Base-by-base conservation (phyloP, 2,329 filamentous ascomycete species). In the Sporothrix mexicana region DNA sequence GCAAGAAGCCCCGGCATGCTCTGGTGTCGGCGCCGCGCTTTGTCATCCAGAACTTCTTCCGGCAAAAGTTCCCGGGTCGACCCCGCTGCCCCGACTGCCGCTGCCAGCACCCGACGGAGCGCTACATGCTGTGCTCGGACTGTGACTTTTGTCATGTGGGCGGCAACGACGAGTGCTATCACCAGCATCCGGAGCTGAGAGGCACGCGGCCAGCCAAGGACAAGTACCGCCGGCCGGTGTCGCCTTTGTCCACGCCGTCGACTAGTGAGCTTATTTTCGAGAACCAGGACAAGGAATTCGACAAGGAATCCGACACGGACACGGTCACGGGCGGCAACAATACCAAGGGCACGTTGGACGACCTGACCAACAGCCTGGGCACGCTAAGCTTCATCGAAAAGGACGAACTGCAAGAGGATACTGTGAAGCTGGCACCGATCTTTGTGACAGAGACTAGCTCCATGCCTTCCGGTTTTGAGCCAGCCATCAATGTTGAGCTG, bases 61-160 rank as follows among this genome's bases (percentile, higher is more conserved):
- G 20, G 9, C 2, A 2, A 5, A 72, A 64, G 51, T 74, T 74
- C 25, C 59, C 49, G 4, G 57, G 20, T 25, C 15, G 36, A 0
- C 73, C 67, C 6, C 43, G 51, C 41, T 74, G 73, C 36, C 7
- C 23, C 20, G 51, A 62, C 3, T 74, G 73, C 36, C 25, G 25
- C 6, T 72, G 43, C 49, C 15, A 13, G 30, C 73, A 74, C 20
- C 73, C 70, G 2, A 25, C 12, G 13, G 51, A 70, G 10, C 23
- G 23, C 9, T 72, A 74, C 47, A 41, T 25, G n/a, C 57, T 70
- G 20, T 74, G 73, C 61, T 43, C 20, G 5, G 20, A 17, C 43
- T 74, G 73, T 51, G 30, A 51, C 23, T 68, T 74, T 9, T 74
- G 73, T 53, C 73, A 74, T 13, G 7, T 67, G 15, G 73, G 73